Evolutionary conservation across 179 eudicot genomes (phyloP).

Genomic region (Beta macrorhiza): DNA sequence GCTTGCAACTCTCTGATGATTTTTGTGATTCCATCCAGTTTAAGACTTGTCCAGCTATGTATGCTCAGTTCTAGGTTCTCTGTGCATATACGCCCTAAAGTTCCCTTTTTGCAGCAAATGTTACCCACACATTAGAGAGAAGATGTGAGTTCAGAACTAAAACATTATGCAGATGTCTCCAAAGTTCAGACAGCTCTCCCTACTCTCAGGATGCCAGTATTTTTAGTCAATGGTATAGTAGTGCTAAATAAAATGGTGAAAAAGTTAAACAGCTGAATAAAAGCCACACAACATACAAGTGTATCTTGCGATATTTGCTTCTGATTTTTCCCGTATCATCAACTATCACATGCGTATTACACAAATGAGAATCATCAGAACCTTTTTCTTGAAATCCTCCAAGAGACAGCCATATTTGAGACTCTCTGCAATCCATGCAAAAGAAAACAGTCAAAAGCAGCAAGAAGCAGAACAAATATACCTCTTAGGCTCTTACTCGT

Average conservation of each 20-base stretch:
- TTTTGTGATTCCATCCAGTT: not conserved
- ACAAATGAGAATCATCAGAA: slow-evolving; percentile 72
- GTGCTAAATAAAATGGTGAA: not conserved
- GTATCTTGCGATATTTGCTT: slow-evolving; percentile 75
- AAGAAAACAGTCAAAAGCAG: not conserved
- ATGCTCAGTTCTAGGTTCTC: not conserved
- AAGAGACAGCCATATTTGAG: slow-evolving; percentile 85
- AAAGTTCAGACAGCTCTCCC: no score
- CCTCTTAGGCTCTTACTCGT: not conserved
- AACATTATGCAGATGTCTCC: not conserved
- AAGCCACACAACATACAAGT: slow-evolving; percentile 53
- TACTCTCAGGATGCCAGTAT: not conserved
- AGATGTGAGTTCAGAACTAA: not conserved
- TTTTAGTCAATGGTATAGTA: not conserved
- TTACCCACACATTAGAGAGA: not conserved
- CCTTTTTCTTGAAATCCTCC: slow-evolving; percentile 95
- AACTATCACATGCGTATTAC: slow-evolving; percentile 81
- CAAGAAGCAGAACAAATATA: not conserved
- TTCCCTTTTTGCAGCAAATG: not conserved
- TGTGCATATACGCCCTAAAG: not conserved
- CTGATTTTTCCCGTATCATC: slow-evolving; percentile 73
- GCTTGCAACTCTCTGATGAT: not conserved
- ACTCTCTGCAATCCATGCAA: slow-evolving; percentile 53
- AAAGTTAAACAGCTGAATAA: not conserved
- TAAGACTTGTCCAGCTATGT: not conserved